Base-by-base conservation (phyloP, 352 stramenopile species). In the Phytophthora agathidicida region DNA sequence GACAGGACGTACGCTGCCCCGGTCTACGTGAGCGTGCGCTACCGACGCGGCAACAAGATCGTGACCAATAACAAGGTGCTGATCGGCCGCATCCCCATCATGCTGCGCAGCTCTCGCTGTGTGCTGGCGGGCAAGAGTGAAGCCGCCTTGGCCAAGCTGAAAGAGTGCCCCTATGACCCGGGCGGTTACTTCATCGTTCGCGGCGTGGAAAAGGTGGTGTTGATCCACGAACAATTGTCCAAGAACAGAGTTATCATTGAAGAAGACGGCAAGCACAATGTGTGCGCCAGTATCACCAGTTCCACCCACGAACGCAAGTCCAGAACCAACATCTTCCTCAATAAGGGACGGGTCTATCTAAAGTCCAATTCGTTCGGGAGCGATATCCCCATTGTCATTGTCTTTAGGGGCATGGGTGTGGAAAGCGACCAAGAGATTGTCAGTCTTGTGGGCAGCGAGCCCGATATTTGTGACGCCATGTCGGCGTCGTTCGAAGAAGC, bases 201-300 rank as follows among this genome's bases (percentile, higher is more conserved):
- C 64, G 97, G 96, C 36, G 84, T 97, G 1, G 97, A 99, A 73
- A 99, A 99, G 66, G 98, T 99, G 14, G 98, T 99, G 73, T 77
- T 99, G 3, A 99, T 99, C 71, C 97, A 99, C 74, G 98, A 99
- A 55, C 98, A 99, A 72, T 72, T 99, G 39, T 98, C 86, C 31
- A 99, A 99, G 77, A 99, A 99, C 88, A 86, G 98, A 63, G 96
- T 99, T 17, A 99, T 99, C 73, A 94, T 99, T 39, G 98, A 99
- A 77, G 84, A 98, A 70, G 97, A 99, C 60, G 65, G 60, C 64
- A 96, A 96, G 68, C 86, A 86, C 38, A 94, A 97, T 48, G 81
- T 98, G 22, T 96, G 85, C 60, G 95, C 95, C 13, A 89, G 84
- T 37, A 99, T 99, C 60, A 99, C 97, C 11, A 99, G 93, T 47